phyloP scores from a whole-genome alignment of 371 early-diverging fungal genomes.

The Coemansia sp. region DNA sequence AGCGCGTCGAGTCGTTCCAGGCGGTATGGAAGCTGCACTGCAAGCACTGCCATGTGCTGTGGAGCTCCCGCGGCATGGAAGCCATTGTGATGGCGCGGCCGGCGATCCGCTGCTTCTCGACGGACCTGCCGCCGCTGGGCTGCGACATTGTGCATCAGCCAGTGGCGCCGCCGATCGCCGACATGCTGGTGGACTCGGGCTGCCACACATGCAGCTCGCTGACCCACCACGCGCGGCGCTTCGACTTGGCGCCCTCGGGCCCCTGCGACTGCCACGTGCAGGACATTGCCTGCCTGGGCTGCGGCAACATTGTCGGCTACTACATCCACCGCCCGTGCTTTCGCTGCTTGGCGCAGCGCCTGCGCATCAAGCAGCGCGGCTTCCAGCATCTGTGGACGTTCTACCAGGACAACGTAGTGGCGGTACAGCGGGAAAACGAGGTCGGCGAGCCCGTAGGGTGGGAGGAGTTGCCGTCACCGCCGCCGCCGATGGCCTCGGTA shows the following conservation, averaged over 20 bases:
- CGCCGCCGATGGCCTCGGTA: slow-evolving; percentile 17
- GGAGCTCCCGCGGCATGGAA: slow-evolving; percentile 54
- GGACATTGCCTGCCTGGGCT: slow-evolving; percentile 51
- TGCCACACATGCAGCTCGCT: slow-evolving; percentile 39
- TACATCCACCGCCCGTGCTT: slow-evolving; percentile 53
- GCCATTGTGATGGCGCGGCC: slow-evolving; percentile 52
- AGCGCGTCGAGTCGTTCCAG: slow-evolving; percentile 37
- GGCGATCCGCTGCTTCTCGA: slow-evolving; percentile 51
- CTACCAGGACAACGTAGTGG: slow-evolving; percentile 49
- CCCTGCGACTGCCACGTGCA: slow-evolving; percentile 54
- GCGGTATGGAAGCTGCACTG: slow-evolving; percentile 51
- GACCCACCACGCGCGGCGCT: slow-evolving; percentile 49
- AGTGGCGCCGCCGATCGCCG: slow-evolving; percentile 37
- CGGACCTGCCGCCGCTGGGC: slow-evolving; percentile 51
- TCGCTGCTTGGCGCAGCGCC: slow-evolving; percentile 49
- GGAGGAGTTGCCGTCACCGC: slow-evolving; percentile 44
- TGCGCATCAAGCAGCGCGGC: slow-evolving; percentile 51
- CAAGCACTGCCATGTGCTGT: slow-evolving; percentile 48
- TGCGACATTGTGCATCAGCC: slow-evolving; percentile 51
- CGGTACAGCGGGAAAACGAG: slow-evolving; percentile 44
- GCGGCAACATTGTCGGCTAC: slow-evolving; percentile 52
- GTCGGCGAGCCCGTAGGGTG: slow-evolving; percentile 39
- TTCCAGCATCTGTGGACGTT: slow-evolving; percentile 54
- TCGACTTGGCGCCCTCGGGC: slow-evolving; percentile 49
- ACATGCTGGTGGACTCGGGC: slow-evolving; percentile 39